A percentile compares a stretch with the other conserved stretches of the same genome.
Conservation (phyloP, 345 rosid species). For the Salix viminalis region DNA sequence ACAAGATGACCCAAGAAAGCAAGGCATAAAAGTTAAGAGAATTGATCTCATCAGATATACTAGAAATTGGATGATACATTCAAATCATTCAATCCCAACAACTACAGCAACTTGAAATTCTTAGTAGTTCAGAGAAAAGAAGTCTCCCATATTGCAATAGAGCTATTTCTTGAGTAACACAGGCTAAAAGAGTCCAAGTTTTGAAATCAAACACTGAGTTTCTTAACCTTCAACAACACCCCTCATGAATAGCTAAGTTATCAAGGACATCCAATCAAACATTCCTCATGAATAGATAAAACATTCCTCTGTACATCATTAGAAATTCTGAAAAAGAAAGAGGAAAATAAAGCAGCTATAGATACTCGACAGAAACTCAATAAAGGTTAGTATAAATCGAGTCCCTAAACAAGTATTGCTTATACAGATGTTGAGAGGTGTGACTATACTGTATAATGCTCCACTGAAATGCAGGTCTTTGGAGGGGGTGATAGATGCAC, state of each 20-base stretch:
- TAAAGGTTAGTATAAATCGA: background rate
- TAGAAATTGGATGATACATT: background rate
- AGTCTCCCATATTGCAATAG: background rate
- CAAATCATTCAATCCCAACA: background rate
- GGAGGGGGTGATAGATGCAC: background rate
- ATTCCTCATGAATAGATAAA: background rate
- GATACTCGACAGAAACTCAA: background rate
- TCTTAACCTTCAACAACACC: background rate
- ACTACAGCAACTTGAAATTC: background rate
- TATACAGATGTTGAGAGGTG: background rate
- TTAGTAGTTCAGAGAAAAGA: background rate
- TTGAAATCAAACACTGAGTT: background rate
- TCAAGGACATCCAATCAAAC: background rate
- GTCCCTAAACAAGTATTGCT: background rate
- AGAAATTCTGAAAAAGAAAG: background rate
- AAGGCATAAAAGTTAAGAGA: background rate
- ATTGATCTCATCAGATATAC: background rate
- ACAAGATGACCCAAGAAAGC: background rate
- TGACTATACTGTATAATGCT: background rate
- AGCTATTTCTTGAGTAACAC: background rate
- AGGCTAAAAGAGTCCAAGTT: background rate
- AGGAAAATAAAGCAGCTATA: background rate
- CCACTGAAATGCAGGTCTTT: background rate
- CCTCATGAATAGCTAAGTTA: background rate
- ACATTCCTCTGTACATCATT: background rate